Evolutionary conservation across 495 filamentous ascomycete species (phyloP).

Genomic region (Tuber melanosporum): DNA sequence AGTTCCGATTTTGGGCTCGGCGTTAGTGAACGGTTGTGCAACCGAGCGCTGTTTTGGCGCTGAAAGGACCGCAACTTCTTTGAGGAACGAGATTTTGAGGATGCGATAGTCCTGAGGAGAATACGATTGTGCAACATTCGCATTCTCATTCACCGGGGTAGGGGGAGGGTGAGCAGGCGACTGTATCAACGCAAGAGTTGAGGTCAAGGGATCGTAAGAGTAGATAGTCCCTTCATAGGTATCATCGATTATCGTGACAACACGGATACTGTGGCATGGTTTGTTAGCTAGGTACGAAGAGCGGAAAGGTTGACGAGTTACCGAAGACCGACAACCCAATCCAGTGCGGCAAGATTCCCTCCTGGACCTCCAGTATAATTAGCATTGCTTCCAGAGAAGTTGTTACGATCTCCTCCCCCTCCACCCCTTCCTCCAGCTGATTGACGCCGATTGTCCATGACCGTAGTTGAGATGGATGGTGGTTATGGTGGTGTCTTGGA

Average conservation of each 20-base stretch:
- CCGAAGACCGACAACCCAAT: conserved; percentile 41
- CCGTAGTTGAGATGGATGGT: neutral
- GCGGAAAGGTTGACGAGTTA: conserved; percentile 11
- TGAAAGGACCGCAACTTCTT: conserved; percentile 53
- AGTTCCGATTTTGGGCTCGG: conserved; percentile 45
- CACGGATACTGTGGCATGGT: conserved; percentile 49
- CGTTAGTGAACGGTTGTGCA: conserved; percentile 45
- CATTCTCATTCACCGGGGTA: conserved; percentile 9
- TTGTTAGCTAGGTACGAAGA: conserved; percentile 12
- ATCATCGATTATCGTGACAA: conserved; percentile 53
- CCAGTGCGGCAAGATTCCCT: conserved; percentile 30
- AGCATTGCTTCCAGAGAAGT: conserved; percentile 4
- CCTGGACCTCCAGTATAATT: conserved; percentile 15
- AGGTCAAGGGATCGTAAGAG: conserved; percentile 61
- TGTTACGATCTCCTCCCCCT: conserved; percentile 21
- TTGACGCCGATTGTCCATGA: conserved; percentile 33
- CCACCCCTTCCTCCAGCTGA: conserved; percentile 27
- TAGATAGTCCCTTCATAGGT: conserved; percentile 59
- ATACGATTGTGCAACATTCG: conserved; percentile 30
- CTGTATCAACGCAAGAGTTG: conserved; percentile 54
- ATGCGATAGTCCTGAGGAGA: conserved; percentile 54
- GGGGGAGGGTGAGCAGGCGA: conserved; percentile 45
- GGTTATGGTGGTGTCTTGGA: neutral
- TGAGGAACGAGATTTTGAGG: conserved; percentile 58
- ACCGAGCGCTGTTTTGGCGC: conserved; percentile 26